phyloP scores from a whole-genome alignment of 1,284 basidiomycete genomes.

The Rhodotorula sp. region DNA sequence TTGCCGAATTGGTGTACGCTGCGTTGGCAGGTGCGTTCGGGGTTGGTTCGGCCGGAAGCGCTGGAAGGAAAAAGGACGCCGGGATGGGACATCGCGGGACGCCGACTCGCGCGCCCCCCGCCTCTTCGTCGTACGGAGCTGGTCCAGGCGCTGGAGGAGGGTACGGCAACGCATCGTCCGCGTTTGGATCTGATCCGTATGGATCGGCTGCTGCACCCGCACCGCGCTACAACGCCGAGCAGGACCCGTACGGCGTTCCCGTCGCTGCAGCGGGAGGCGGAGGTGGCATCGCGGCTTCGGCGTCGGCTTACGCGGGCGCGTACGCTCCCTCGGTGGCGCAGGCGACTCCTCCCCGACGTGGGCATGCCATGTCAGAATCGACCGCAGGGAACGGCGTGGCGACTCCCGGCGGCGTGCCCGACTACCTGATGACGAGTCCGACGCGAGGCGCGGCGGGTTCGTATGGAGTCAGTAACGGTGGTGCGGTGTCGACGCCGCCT shows the following conservation, averaged over 20 bases:
- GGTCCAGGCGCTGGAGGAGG: neutral
- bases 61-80: conserved; percentile 35
- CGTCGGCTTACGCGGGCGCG: conserved; percentile 8
- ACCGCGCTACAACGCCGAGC: conserved; percentile 4
- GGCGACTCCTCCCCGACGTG: conserved; percentile 13
- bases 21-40: conserved; percentile 60
- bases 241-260: conserved; percentile 5
- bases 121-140: conserved; percentile 1
- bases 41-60: conserved; percentile 16
- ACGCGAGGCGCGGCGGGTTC: neutral
- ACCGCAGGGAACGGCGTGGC: neutral
- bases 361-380: conserved; percentile 5
- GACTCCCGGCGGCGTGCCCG: neutral
- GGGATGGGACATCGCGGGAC: conserved; percentile 18
- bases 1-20: conserved; percentile 72
- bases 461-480: neutral
- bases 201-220: neutral
- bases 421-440: neutral
- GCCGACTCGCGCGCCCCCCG: neutral
- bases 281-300: neutral
- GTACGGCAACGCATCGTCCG: neutral
- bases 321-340: neutral
- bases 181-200: neutral
- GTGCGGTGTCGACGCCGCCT: neutral
- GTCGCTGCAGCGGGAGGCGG: neutral